Conservation (phyloP, 768 basidiomycete species). For the Lentinula boryana region DNA sequence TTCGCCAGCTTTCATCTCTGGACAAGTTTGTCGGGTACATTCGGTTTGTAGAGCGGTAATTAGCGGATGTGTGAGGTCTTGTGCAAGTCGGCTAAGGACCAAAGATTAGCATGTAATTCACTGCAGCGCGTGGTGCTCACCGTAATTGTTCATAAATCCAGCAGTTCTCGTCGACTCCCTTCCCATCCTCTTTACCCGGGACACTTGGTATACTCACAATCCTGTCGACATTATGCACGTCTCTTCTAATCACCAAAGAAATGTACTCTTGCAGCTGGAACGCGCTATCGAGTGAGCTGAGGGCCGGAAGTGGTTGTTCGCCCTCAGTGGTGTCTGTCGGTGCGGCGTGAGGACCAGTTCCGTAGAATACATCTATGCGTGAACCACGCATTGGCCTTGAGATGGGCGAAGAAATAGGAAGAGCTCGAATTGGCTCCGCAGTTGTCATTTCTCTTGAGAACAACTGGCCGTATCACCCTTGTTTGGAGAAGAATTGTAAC, state of each 20-base stretch:
- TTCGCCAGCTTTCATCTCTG: slow-evolving; percentile 98
- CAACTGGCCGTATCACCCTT: too few relatives aligned
- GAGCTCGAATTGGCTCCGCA: background rate
- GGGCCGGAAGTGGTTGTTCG: slow-evolving; percentile 45
- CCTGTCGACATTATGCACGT: slow-evolving; percentile 83
- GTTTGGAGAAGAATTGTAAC: too few relatives aligned
- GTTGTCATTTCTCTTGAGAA: background rate
- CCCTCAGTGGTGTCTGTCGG: slow-evolving; percentile 44
- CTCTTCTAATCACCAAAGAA: slow-evolving; percentile 73
- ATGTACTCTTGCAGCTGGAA: slow-evolving; percentile 97
- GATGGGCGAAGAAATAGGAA: background rate
- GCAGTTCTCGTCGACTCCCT: slow-evolving; percentile 59
- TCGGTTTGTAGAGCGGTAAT: slow-evolving; percentile 83
- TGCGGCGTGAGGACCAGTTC: slow-evolving; percentile 14
- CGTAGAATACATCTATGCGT: slow-evolving; percentile 71
- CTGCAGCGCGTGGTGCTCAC: slow-evolving; percentile 18
- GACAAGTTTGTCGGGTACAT: slow-evolving; percentile 82
- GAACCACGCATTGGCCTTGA: slow-evolving; percentile 72
- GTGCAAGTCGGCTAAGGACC: slow-evolving; percentile 68
- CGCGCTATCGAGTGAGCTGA: slow-evolving; percentile 78
- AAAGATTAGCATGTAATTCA: background rate
- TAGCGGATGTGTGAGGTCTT: slow-evolving; percentile 81
- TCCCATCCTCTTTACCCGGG: slow-evolving; percentile 19
- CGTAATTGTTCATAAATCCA: slow-evolving; percentile 71
- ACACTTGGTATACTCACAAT: slow-evolving; percentile 73